phyloP scores from a whole-genome alignment of 495 filamentous ascomycete genomes.

The Penicillium lividum region DNA sequence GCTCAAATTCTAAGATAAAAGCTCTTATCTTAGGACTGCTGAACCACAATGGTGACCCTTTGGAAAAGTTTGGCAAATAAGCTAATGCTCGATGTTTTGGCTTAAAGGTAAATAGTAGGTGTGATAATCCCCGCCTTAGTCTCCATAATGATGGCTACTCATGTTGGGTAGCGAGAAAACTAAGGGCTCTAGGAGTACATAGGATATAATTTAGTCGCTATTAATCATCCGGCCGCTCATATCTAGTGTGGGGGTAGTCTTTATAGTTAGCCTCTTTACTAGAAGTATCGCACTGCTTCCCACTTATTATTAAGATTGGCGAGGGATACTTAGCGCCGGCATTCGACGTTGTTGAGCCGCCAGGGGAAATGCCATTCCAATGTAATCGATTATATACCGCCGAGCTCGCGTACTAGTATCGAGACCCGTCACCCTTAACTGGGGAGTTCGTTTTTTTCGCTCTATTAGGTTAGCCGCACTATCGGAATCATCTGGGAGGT shows the following conservation, averaged over 20 bases:
- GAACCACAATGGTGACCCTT: too few relatives aligned
- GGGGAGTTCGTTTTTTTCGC: not conserved
- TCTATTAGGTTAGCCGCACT: conserved; percentile 3
- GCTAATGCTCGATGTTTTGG: not conserved
- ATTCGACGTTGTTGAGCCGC: not conserved
- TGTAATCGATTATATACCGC: not conserved
- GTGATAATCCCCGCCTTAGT: not conserved
- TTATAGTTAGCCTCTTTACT: not conserved
- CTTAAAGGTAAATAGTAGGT: not conserved
- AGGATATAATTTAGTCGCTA: not conserved
- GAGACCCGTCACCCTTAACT: not conserved
- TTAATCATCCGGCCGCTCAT: not conserved
- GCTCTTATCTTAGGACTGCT: too few relatives aligned
- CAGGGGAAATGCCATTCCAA: not conserved
- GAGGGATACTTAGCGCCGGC: not conserved
- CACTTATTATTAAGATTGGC: not conserved
- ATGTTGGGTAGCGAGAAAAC: not conserved
- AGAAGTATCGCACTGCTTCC: not conserved
- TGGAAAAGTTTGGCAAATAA: not conserved
- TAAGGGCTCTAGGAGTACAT: not conserved
- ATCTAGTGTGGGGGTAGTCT: not conserved
- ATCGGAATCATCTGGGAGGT: not conserved
- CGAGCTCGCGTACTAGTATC: not conserved
- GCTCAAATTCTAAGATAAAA: too few relatives aligned
- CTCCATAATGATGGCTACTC: not conserved